Evolutionary conservation across 148 eudicot species (phyloP).

Genomic region (Nyssa sinensis): DNA sequence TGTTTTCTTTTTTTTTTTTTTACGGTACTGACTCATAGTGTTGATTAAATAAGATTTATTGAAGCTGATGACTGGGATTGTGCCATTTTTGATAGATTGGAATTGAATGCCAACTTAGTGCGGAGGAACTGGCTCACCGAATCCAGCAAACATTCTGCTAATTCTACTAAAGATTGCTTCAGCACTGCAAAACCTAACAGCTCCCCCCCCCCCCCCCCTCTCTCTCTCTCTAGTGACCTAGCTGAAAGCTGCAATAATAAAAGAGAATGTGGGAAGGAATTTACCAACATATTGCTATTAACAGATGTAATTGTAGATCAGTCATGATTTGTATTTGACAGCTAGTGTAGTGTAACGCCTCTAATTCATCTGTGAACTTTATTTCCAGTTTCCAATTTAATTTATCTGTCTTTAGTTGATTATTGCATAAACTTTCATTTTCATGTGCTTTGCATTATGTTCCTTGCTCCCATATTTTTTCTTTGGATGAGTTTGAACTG

Average conservation of each 20-base stretch:
- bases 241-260: neutral
- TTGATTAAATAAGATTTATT: neutral
- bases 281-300: neutral
- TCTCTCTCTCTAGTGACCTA: neutral
- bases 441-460: too few relatives aligned
- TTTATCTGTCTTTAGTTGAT: neutral
- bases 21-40: neutral
- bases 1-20: too few relatives aligned
- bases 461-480: too few relatives aligned
- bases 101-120: conserved; percentile 89
- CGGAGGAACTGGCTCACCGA: conserved; percentile 84
- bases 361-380: neutral
- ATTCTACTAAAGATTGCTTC: neutral
- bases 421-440: too few relatives aligned
- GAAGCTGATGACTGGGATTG: conserved; percentile 8
- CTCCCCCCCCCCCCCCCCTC: neutral
- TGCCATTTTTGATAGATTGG: conserved; percentile 56
- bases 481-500: too few relatives aligned
- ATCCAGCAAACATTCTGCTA: conserved; percentile 87
- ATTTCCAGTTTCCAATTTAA: neutral
- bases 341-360: neutral
- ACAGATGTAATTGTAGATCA: neutral
- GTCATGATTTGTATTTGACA: neutral
- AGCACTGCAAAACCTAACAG: neutral
- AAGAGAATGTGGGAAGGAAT: neutral